Evolutionary conservation across 2,329 filamentous ascomycete species (phyloP).

Genomic region (Tolypocladium endophyticum): DNA sequence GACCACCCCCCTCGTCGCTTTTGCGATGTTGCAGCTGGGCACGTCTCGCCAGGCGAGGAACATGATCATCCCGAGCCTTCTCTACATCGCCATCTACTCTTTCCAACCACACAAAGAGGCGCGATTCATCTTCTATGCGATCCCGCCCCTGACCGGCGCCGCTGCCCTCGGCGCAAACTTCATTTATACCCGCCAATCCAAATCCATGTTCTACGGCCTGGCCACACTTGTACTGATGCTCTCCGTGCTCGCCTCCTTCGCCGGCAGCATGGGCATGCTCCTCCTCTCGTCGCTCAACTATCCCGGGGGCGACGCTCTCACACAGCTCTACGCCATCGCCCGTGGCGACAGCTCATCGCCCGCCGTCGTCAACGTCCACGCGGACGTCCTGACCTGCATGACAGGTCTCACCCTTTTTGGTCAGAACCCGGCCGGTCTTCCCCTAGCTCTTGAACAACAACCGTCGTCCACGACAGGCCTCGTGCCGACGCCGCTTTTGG

Average conservation of each 20-base stretch:
- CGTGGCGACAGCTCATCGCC: conserved; percentile 9
- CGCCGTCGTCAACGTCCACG: conserved; percentile 38
- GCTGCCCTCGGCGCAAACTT: conserved; percentile 65
- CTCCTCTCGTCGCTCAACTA: conserved; percentile 84
- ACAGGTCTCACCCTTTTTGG: conserved; percentile 59
- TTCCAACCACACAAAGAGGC: conserved; percentile 91
- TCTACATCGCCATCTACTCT: conserved; percentile 74
- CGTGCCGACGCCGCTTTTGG: conserved; percentile 14
- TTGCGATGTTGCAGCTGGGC: conserved; percentile 38
- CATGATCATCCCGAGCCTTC: conserved; percentile 54
- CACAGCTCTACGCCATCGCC: conserved; percentile 31
- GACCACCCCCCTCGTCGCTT: conserved; percentile 42
- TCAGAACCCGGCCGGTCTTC: conserved; percentile 30
- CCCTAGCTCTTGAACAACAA: conserved; percentile 17
- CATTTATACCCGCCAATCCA: conserved; percentile 55
- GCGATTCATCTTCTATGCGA: conserved; percentile 83
- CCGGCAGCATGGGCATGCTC: conserved; percentile 56
- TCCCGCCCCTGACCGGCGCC: conserved; percentile 70
- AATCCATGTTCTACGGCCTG: conserved; percentile 44
- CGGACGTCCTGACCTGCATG: conserved; percentile 60
- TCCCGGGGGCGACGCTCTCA: conserved; percentile 74
- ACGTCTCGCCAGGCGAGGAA: conserved; percentile 31
- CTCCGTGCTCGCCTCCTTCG: conserved; percentile 51
- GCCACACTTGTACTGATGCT: conserved; percentile 43
- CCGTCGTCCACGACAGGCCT: conserved; percentile 6